A percentile compares a stretch with the other conserved stretches of the same genome.
phyloP scores from a whole-genome alignment of 2,329 filamentous ascomycete species.

The Calonectria pauciramosa region DNA sequence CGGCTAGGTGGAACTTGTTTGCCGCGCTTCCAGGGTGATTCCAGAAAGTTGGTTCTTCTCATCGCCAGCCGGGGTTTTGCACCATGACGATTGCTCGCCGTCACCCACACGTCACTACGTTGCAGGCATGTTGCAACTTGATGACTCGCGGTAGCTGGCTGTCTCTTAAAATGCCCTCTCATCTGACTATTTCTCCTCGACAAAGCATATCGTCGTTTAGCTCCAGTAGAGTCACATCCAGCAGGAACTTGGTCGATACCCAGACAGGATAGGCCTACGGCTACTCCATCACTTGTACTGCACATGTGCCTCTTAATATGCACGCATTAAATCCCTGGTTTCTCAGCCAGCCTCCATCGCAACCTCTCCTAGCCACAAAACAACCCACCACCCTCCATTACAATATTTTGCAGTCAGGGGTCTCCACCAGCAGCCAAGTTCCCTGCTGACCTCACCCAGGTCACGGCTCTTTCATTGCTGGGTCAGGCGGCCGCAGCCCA shows the following conservation, averaged over 20 bases:
- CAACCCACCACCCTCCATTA: constrained; percentile 25
- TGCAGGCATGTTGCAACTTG: neutral
- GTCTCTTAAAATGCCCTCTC: neutral
- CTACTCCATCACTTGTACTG: neutral
- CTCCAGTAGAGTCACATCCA: neutral
- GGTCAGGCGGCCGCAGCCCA: constrained; percentile 35
- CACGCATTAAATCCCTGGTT: constrained; percentile 7
- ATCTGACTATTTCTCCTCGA: neutral
- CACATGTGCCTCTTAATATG: constrained; percentile 10
- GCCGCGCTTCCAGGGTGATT: constrained; percentile 10
- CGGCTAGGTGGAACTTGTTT: constrained; percentile 12
- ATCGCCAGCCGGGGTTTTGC: neutral
- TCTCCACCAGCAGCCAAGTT: constrained; percentile 31
- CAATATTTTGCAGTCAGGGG: constrained; percentile 12
- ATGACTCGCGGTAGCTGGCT: neutral
- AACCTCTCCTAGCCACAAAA: constrained; percentile 17
- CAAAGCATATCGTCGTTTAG: neutral
- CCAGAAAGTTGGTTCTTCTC: constrained; percentile 5
- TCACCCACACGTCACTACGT: constrained; percentile 38
- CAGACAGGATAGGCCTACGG: neutral
- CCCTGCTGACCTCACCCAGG: constrained; percentile 43
- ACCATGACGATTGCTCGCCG: constrained; percentile 4
- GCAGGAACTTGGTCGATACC: neutral
- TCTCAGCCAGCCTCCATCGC: constrained; percentile 10
- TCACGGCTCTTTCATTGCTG: constrained; percentile 37